phyloP scores from a whole-genome alignment of 164 flowering plant genomes.

The Berberis thunbergii region DNA sequence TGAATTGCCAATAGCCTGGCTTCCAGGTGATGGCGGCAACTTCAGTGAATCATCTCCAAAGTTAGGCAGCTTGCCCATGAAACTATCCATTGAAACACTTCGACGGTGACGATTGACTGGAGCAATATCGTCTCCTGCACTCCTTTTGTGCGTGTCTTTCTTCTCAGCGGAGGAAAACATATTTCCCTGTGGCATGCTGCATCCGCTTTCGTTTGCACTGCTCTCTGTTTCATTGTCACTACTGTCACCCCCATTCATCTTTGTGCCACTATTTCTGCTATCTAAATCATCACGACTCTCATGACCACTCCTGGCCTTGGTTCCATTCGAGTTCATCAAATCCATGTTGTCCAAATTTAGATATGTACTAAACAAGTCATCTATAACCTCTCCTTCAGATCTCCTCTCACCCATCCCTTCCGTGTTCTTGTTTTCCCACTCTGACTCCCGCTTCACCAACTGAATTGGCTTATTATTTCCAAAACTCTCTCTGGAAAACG shows the following conservation, averaged over 20 bases:
- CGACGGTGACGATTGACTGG: slow-evolving; percentile 37
- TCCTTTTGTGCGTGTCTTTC: slow-evolving; percentile 43
- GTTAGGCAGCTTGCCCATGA: slow-evolving; percentile 35
- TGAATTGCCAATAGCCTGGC: slow-evolving; percentile 42
- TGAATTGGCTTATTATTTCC: slow-evolving; percentile 36
- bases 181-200: slow-evolving; percentile 21
- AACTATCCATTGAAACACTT: slow-evolving; percentile 59
- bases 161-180: slow-evolving; percentile 29
- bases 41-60: slow-evolving; percentile 60
- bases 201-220: slow-evolving; percentile 61
- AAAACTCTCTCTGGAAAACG: slow-evolving; percentile 28
- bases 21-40: slow-evolving; percentile 41
- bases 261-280: slow-evolving; percentile 77
- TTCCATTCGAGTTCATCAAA: slow-evolving; percentile 54
- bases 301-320: slow-evolving; percentile 40
- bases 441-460: slow-evolving; percentile 50
- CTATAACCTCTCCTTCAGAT: slow-evolving; percentile 70
- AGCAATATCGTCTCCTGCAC: slow-evolving; percentile 33
- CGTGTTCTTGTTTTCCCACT: slow-evolving; percentile 39
- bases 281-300: slow-evolving; percentile 59
- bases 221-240: slow-evolving; percentile 92
- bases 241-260: slow-evolving; percentile 76
- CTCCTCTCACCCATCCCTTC: slow-evolving; percentile 76
- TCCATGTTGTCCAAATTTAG: slow-evolving; percentile 84
- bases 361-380: slow-evolving; percentile 73